phyloP scores from a whole-genome alignment of 2,329 filamentous ascomycete species.

The Macroventuria anomochaeta region DNA sequence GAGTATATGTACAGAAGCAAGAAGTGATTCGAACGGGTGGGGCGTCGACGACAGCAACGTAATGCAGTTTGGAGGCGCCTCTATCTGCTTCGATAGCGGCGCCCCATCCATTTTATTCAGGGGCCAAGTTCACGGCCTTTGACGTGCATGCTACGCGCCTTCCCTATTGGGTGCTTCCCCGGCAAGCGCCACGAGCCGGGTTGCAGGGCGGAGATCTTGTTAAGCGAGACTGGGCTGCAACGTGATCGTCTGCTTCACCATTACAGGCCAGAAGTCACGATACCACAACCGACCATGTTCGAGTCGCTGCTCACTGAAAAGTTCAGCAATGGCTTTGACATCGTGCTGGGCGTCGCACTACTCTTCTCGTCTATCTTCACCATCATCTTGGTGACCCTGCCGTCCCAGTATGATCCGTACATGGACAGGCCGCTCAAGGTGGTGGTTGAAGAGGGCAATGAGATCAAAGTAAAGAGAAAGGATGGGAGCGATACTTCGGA shows the following conservation, averaged over 20 bases:
- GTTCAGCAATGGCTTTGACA: conserved; percentile 39
- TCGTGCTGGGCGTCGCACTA: conserved; percentile 51
- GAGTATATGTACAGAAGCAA: conserved; percentile 4
- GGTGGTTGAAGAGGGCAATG: conserved; percentile 35
- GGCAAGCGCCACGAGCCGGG: conserved; percentile 10
- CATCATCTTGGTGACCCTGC: conserved; percentile 59
- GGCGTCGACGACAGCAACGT: conserved; percentile 13
- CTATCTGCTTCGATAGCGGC: conserved; percentile 31
- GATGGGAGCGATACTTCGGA: conserved; percentile 30
- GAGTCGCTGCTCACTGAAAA: conserved; percentile 42
- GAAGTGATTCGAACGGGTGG: conserved; percentile 18
- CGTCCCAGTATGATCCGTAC: conserved; percentile 58
- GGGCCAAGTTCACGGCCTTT: conserved; percentile 17
- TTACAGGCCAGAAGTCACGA: conserved; percentile 25
- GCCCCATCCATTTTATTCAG: conserved; percentile 13
- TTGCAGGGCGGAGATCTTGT: conserved; percentile 12
- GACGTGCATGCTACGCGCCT: conserved; percentile 19
- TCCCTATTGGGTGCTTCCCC: conserved; percentile 19
- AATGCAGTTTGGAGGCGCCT: conserved; percentile 17
- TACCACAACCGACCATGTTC: conserved; percentile 28
- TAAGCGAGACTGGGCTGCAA: conserved; percentile 21
- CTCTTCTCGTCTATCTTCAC: conserved; percentile 56
- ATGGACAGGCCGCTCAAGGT: conserved; percentile 34
- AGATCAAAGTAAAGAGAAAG: conserved; percentile 25
- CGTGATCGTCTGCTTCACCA: conserved; percentile 19